Conservation (phyloP, 352 stramenopile species). For the Globisporangium recalcitrans region DNA sequence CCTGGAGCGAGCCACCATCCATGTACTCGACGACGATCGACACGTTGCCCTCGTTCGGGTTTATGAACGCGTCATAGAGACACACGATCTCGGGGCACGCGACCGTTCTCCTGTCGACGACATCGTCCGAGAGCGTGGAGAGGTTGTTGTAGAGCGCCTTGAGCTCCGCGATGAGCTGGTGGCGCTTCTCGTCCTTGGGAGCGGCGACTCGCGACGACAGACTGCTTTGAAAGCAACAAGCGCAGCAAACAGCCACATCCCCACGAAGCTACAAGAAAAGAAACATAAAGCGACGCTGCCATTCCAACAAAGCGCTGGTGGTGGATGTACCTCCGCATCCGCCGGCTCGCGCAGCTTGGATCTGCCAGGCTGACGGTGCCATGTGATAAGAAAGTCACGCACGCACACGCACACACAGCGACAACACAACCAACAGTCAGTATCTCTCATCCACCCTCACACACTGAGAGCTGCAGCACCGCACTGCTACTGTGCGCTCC, state of each 20-base stretch:
- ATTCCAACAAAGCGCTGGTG: background rate
- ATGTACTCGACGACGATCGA: slow-evolving; percentile 96
- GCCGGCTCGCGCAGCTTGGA: slow-evolving; percentile 29
- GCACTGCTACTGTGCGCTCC: too few species aligned
- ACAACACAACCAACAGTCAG: too few species aligned
- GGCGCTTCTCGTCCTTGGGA: slow-evolving; percentile 53
- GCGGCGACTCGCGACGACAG: slow-evolving; percentile 10
- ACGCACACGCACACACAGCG: slow-evolving; percentile 4
- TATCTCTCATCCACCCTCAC: too few species aligned
- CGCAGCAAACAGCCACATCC: background rate
- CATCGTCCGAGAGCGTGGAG: slow-evolving; percentile 62
- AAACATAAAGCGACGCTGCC: too few species aligned
- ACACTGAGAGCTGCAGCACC: too few species aligned
- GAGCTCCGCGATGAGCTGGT: slow-evolving; percentile 84
- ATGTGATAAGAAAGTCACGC: background rate
- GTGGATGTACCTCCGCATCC: slow-evolving; percentile 24
- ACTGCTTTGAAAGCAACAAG: background rate
- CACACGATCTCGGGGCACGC: slow-evolving; percentile 84
- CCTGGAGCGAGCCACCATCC: slow-evolving; percentile 91
- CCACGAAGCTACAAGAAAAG: too few species aligned
- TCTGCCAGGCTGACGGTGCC: slow-evolving; percentile 15
- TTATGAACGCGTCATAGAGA: slow-evolving; percentile 94
- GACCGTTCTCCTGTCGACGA: slow-evolving; percentile 32
- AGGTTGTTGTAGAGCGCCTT: slow-evolving; percentile 86
- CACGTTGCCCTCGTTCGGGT: slow-evolving; percentile 86